Base-by-base conservation (phyloP, 2,329 filamentous ascomycete species). In the Claviceps purpurea region DNA sequence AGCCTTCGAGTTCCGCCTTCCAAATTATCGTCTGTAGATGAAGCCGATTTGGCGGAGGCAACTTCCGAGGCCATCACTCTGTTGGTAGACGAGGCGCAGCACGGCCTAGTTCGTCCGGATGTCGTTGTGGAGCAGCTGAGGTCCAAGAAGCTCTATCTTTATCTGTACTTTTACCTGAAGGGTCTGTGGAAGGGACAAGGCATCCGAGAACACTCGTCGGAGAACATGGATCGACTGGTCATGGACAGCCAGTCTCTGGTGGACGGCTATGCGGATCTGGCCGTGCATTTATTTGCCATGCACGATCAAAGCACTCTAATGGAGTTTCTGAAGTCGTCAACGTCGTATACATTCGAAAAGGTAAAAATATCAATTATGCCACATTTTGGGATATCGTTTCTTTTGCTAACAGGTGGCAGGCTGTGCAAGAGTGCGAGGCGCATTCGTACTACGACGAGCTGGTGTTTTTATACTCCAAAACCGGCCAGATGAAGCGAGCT, bases 381-480 rank as follows among this genome's bases (percentile, higher is more conserved):
- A 37, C 8, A 10, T 14, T 34, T 46, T 39, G 11, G 7, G 5
- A 3, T 22, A 22, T 42, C 38, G 10, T 3, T 49, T 3, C n/a
- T 2, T 16, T 34, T 47, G 34, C 59, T 62, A 46, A 65, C 49
- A n/a, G 13, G 1, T 39, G 16, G 2, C 66, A 76, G 81, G 88
- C 70, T 65, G 86, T 70, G 56, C 78, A 72, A 76, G 81, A 94
- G 60, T 98, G 93, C 63, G 89, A 97, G 66, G 71, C 75, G 14
- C 78, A 80, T 58, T 82, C 85, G 58, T 97, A 87, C 67, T 86
- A 94, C 47, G 86, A 89, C 40, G 93, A 98, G 65, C 78, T 97
- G n/a, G 91, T 98, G 14, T 93, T 93, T 62, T 79, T 98, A 1
- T 85, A 97, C 61, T 94, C 89, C 55, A 96, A 96, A 65, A 97